Base-by-base conservation (phyloP, 202 grass and related monocot species). In the Digitaria exilis region DNA sequence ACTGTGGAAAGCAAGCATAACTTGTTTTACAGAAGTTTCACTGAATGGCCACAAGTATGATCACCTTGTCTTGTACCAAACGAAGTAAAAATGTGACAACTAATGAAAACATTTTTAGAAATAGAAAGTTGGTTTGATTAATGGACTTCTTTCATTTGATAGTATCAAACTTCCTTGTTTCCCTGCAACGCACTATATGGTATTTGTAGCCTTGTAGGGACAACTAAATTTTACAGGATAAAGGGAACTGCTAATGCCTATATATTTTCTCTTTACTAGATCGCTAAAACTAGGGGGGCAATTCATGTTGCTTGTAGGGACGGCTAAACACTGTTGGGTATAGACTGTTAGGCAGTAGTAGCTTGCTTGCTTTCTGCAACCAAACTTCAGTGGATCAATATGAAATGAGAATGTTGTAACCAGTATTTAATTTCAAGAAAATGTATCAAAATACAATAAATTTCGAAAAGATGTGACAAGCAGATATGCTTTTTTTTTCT, bases 31-130 rank as follows among this genome's bases (percentile, higher is more conserved):
- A 75, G 46, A 10, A 84, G 2, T 79, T 76, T 61, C 48, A 17
- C 61, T 16, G 41, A 75, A 28, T 12, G 32, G 65, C 48, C 21
- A 78, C 28, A 46, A 56, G 1, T 22, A 71, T 56, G n/a, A 7
- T 17, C 68, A 30, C 48, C 43, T 67, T 50, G 30, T 71, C 43
- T 67, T 50, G 30, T 37, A 17, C 26, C 54, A 58, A 72, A 39
- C 46, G 26, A 72, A 65, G 17, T 66, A 11, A 44, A 79, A 79
- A 74, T 65, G 35, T 1, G 59, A 67, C 58, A 28, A 67, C 29
- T 64, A 64, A 56, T 18, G n/a, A 76, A 25, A 84, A 84, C 51
- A 80, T 10, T 37, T 68, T 60, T 62, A 76, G 14, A 32, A 62
- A 62, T 17, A 76, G 10, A 56, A 56, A 85, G 21, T 50, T 75